Evolutionary conservation across 805 yeast genomes (phyloP).

Genomic region (Lipomyces oligophaga): DNA sequence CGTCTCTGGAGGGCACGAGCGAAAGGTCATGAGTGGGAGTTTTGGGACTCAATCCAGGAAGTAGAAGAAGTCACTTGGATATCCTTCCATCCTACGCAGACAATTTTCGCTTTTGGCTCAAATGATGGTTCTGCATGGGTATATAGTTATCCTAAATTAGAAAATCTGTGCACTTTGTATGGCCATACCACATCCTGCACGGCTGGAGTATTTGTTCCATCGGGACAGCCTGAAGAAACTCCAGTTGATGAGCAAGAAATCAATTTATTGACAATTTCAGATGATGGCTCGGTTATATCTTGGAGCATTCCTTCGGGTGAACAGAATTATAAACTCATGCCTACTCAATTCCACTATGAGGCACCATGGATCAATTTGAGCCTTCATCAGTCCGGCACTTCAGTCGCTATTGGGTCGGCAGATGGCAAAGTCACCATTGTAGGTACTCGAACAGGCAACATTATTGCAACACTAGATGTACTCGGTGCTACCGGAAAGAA

Average conservation of each 20-base stretch:
- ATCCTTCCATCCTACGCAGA: constrained; percentile 68
- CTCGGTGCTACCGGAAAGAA: constrained; percentile 42
- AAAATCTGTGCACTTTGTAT: constrained; percentile 42
- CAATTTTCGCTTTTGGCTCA: constrained; percentile 87
- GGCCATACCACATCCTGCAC: constrained; percentile 79
- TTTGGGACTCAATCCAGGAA: constrained; percentile 68
- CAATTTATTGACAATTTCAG: constrained; percentile 68
- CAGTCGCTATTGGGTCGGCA: constrained; percentile 76
- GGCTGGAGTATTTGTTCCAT: constrained; percentile 68
- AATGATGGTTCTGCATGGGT: constrained; percentile 93
- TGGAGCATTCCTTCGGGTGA: constrained; percentile 86
- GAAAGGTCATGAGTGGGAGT: constrained; percentile 80
- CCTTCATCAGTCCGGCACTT: constrained; percentile 47
- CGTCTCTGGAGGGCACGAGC: constrained; percentile 66
- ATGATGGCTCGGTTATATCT: constrained; percentile 78
- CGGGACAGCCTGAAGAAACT: constrained; percentile 41
- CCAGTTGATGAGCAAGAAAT: constrained; percentile 35
- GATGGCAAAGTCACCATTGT: constrained; percentile 83
- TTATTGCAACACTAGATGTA: constrained; percentile 57
- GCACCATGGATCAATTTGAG: constrained; percentile 87
- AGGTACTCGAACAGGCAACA: constrained; percentile 67
- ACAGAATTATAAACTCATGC: constrained; percentile 61
- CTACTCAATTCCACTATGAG: constrained; percentile 65
- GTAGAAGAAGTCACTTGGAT: constrained; percentile 90
- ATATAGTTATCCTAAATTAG: constrained; percentile 66